Percentiles rank a stretch among this genome's conserved stretches.
These are phyloP conservation scores for Pinguiococcus pyrenoidosus DNA, from an alignment of 108 stramenopile genomes.

Conservation along the genomic window DNA sequence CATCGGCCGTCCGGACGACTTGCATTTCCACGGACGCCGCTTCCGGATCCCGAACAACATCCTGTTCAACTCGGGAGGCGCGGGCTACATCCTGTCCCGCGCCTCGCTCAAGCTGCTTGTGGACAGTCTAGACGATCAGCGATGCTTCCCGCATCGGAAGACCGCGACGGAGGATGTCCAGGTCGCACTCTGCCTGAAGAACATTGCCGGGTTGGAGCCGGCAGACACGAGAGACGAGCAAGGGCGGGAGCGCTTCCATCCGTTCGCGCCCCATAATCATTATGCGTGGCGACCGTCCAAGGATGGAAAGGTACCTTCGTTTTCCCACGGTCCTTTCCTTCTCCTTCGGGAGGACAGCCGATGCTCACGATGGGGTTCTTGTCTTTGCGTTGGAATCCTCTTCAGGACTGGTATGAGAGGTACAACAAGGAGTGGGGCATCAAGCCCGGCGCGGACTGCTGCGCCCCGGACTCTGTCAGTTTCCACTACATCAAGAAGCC, in stretches of 20 bases:
- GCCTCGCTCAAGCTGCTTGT: slow-evolving; percentile 59
- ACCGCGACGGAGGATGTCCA: slow-evolving; percentile 73
- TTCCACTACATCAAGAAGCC: slow-evolving; percentile 74
- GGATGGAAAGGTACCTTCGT: too few species aligned
- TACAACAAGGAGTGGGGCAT: slow-evolving; percentile 51
- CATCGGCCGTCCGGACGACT: slow-evolving; percentile 61
- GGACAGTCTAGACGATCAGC: slow-evolving; percentile 38
- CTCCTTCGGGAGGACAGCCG: background rate
- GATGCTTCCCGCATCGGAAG: slow-evolving; percentile 56
- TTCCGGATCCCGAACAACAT: slow-evolving; percentile 53
- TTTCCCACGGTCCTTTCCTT: background rate
- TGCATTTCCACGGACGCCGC: slow-evolving; percentile 56
- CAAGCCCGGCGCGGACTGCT: slow-evolving; percentile 52
- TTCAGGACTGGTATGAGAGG: slow-evolving; percentile 54
- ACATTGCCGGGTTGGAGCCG: background rate
- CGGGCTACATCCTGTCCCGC: slow-evolving; percentile 83
- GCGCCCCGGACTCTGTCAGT: slow-evolving; percentile 66
- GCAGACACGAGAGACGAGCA: slow-evolving; percentile 67
- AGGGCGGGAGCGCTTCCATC: slow-evolving; percentile 83
- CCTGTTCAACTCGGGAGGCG: slow-evolving; percentile 77
- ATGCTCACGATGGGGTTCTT: background rate
- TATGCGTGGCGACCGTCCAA: slow-evolving; percentile 30
- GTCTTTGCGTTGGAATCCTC: slow-evolving; percentile 12
- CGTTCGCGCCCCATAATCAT: slow-evolving; percentile 80
- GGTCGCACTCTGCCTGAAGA: background rate